Evolutionary conservation across 1,139 yeast genomes (phyloP).

Genomic region (Torulaspora pretoriensis): DNA sequence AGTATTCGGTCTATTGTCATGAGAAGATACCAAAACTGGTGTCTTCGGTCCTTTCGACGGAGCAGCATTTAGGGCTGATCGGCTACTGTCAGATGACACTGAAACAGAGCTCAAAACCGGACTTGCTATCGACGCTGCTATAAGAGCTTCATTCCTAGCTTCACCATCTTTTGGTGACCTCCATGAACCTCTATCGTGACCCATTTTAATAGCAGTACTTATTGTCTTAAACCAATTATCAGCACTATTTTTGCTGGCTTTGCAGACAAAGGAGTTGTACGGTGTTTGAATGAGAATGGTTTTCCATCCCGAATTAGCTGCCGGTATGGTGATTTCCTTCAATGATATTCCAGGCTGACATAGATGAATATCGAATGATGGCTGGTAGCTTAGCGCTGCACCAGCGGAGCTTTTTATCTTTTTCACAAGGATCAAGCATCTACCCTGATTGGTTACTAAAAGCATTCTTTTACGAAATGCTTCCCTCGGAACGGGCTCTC

Average conservation of each 20-base stretch:
- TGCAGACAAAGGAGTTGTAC: conserved; percentile 30
- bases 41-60: conserved; percentile 7
- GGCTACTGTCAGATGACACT: conserved; percentile 2
- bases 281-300: conserved; percentile 32
- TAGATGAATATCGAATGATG: conserved; percentile 28
- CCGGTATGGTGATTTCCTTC: conserved; percentile 26
- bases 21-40: conserved; percentile 4
- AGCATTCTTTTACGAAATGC: conserved; percentile 27
- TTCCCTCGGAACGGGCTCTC: conserved; percentile 19
- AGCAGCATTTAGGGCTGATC: conserved; percentile 4
- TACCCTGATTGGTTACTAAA: conserved; percentile 32
- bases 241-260: conserved; percentile 17
- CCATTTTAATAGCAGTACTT: conserved; percentile 22
- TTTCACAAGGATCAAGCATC: conserved; percentile 29
- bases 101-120: conserved; percentile 11
- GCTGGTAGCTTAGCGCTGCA: conserved; percentile 20
- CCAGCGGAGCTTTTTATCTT: conserved; percentile 16
- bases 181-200: conserved; percentile 21
- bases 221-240: conserved; percentile 29
- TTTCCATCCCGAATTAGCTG: conserved; percentile 11
- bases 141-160: conserved; percentile 17
- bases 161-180: conserved; percentile 12
- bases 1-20: conserved; percentile 7
- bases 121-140: conserved; percentile 24
- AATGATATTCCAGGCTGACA: conserved; percentile 28